Conservation (phyloP, 306 rosid genomes). For the Echinosophora koreensis region DNA sequence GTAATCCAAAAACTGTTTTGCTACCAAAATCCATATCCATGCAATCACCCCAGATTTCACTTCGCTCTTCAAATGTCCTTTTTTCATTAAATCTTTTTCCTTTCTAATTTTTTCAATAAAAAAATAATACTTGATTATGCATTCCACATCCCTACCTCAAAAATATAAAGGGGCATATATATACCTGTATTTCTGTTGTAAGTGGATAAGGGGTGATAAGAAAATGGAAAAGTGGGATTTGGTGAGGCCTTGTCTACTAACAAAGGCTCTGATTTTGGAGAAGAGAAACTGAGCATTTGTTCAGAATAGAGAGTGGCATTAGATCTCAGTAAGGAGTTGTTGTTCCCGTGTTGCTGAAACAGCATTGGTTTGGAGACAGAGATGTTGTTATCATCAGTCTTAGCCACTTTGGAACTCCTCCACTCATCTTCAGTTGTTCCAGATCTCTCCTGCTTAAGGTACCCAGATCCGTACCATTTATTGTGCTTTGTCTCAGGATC, state of each 20-base stretch:
- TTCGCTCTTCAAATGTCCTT: neutral
- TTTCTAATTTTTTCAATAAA: neutral
- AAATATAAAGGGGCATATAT: neutral
- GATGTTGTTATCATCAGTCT: constrained; percentile 44
- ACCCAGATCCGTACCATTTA: constrained; percentile 76
- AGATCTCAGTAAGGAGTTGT: constrained; percentile 63
- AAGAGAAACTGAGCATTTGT: constrained; percentile 84
- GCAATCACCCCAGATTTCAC: neutral
- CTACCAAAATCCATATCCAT: neutral
- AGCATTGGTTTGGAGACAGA: constrained; percentile 58
- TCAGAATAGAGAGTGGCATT: constrained; percentile 56
- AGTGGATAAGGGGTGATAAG: constrained; percentile 33
- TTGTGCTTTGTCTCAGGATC: constrained; percentile 77
- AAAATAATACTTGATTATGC: neutral
- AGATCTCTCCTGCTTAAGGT: constrained; percentile 78
- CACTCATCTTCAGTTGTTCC: constrained; percentile 60
- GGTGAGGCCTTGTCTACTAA: constrained; percentile 41
- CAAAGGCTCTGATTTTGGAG: constrained; percentile 68
- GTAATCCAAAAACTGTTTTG: neutral
- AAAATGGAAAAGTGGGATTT: constrained; percentile 50
- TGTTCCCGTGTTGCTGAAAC: constrained; percentile 47
- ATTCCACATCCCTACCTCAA: neutral
- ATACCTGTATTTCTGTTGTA: constrained; percentile 65
- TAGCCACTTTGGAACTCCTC: constrained; percentile 64
- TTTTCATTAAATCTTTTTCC: too few species aligned